Conservation (phyloP, 78 protist genomes). For the Dictyostelium citrinum region DNA sequence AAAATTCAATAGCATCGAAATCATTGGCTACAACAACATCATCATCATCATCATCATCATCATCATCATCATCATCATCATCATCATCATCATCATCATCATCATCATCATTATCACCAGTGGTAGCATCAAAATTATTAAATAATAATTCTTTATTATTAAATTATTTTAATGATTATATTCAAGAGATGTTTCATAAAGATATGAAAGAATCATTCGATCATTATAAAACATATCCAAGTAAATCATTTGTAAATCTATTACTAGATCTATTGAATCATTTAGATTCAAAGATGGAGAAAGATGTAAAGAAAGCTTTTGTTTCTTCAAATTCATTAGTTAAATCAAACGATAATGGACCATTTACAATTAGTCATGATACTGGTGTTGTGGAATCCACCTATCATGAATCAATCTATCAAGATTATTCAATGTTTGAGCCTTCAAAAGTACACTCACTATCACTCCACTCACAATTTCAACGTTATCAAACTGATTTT, state of each 20-base stretch:
- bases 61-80: background rate
- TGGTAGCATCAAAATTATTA: background rate
- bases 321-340: background rate
- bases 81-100: background rate
- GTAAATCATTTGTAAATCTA: background rate
- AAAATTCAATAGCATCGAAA: background rate
- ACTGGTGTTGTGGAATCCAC: background rate
- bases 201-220: background rate
- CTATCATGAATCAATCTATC: background rate
- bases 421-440: background rate
- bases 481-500: background rate
- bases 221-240: background rate
- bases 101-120: background rate
- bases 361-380: background rate
- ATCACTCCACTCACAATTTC: background rate
- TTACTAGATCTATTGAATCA: background rate
- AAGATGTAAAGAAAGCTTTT: background rate
- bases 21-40: background rate
- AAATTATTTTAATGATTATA: conserved; percentile 12
- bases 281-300: background rate
- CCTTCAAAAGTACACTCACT: background rate
- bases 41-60: background rate
- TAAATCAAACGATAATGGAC: background rate
- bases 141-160: background rate
- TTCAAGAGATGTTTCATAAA: background rate